phyloP scores from a whole-genome alignment of 257 asterid species.

The Solanum tarijense region DNA sequence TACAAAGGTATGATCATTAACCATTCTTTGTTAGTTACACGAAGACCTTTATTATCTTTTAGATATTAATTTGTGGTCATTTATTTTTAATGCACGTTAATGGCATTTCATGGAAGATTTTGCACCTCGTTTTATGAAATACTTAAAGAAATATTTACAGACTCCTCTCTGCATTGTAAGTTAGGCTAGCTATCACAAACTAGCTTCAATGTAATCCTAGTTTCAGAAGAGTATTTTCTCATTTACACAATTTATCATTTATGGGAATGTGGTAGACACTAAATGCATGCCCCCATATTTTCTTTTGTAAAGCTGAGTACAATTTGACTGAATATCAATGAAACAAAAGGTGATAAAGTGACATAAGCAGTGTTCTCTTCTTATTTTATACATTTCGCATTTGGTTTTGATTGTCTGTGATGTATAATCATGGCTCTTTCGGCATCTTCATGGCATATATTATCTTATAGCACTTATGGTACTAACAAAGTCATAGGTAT shows the following conservation, averaged over 20 bases:
- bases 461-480: neutral
- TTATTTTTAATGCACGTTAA: neutral
- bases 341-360: neutral
- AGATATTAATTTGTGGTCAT: neutral
- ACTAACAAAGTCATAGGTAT: neutral
- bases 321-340: neutral
- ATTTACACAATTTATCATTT: neutral
- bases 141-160: neutral
- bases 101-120: neutral
- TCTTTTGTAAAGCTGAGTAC: neutral
- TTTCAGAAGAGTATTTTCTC: neutral
- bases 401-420: neutral
- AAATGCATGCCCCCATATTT: neutral
- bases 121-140: neutral
- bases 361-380: neutral
- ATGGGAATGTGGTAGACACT: neutral
- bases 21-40: neutral
- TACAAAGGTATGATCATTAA: slow-evolving; percentile 49
- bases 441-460: neutral
- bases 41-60: neutral
- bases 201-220: neutral
- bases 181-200: neutral
- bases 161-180: neutral
- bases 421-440: neutral
- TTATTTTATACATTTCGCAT: neutral